Evolutionary conservation across 2,329 filamentous ascomycete species (phyloP), one percentile per base, ranked within the genome.

Genomic region (Hirsutella thompsonii): DNA sequence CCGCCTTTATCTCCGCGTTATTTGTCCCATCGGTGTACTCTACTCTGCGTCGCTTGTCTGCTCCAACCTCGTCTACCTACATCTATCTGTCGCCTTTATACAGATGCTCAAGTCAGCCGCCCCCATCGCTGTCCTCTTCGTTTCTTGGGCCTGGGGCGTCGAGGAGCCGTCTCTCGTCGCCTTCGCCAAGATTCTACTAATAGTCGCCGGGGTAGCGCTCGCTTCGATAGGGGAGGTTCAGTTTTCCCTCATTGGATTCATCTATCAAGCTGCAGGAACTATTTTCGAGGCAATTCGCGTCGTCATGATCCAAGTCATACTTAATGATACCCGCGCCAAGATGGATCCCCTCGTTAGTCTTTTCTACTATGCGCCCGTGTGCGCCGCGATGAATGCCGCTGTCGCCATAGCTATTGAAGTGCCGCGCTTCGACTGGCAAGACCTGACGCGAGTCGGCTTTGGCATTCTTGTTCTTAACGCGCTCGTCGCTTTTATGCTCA

Each of bases 291-390:
- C 86, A 34, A 72, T 84, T 46, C 80, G 86, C 45, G 67, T 92
- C 47, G 81, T 88, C 62, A 86, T 93, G 83, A 84, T 92, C 43
- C 82, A 93, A 64, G 79, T 82, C 45, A 70, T 94, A 51, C 75
- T 94, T 39, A 84, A 79, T 55, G 79, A 73, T 26, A 72, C 82
- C 35, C 60, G 83, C 66, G n/a, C n/a, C n/a, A 86, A 86, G 68
- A 92, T 93, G 86, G 84, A 92, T 55, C 85, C 86, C 29, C 72
- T 94, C 29, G 85, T 92, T 46, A 85, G 83, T 26, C 73, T 93
- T 19, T 93, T 93, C 71, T 93, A 93, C 69, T 93, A 86, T 56
- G 87, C 86, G 1, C 86, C 86, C 4, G 79, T 87, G 37, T 93
- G 86, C 62, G 83, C 84, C 38, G 62, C 81, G 52, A 87, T 88